phyloP scores from a whole-genome alignment of 495 filamentous ascomycete genomes.

The Aspergillus incahuasiensis region DNA sequence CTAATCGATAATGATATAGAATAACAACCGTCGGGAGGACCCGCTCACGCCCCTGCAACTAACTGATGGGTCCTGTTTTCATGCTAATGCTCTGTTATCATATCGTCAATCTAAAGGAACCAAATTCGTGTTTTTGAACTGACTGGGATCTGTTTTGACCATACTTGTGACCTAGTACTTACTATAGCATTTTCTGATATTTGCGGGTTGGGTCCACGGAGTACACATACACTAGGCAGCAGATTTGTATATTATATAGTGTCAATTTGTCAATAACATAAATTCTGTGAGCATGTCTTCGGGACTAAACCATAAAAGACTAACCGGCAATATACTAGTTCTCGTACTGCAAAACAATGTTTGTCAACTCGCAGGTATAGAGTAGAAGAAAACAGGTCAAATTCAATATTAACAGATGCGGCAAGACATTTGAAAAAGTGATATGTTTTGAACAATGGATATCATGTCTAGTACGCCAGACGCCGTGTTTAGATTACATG shows the following conservation, averaged over 20 bases:
- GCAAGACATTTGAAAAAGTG: no score
- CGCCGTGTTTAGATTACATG: neutral
- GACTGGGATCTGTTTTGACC: conserved; percentile 1
- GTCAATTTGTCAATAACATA: neutral
- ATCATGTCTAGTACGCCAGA: neutral
- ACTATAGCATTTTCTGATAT: conserved; percentile 1
- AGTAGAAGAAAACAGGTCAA: neutral
- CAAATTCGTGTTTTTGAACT: neutral
- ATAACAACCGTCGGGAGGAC: neutral
- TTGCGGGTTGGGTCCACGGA: neutral
- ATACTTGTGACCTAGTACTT: neutral
- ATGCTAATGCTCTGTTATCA: neutral
- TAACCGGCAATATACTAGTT: no score
- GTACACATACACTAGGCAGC: neutral
- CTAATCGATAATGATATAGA: conserved; percentile 26
- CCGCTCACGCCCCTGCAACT: neutral
- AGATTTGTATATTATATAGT: neutral
- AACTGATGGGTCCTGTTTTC: neutral
- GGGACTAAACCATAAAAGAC: no score
- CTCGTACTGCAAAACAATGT: no score
- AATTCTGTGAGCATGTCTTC: no score
- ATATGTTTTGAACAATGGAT: no score
- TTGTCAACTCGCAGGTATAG: no score
- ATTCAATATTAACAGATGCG: neutral
- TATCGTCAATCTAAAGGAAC: no score